A percentile compares a stretch with the other conserved stretches of the same genome.
Evolutionary conservation across 2,329 filamentous ascomycete species (phyloP).

Genomic region (Nigrospora sphaerica): DNA sequence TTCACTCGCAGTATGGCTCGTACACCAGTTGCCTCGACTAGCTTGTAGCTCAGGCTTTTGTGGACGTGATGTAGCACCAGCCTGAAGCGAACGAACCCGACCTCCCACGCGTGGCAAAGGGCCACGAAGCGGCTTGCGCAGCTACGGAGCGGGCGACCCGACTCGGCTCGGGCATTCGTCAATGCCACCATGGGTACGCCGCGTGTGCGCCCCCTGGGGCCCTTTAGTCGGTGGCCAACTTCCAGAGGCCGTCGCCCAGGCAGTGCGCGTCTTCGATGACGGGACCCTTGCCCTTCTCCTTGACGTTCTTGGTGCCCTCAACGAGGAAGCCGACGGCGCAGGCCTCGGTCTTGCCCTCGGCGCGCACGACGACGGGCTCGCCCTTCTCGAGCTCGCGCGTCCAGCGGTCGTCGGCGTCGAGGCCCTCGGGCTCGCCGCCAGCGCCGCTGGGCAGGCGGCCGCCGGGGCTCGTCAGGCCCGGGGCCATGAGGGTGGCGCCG

Average conservation of each 20-base stretch:
- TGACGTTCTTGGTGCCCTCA: constrained; percentile 83
- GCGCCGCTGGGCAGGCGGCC: constrained; percentile 63
- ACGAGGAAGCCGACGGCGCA: constrained; percentile 83
- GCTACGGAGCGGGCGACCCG: too few relatives aligned
- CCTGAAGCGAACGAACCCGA: too few relatives aligned
- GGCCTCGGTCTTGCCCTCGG: constrained; percentile 88
- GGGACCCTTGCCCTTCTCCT: constrained; percentile 87
- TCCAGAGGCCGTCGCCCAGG: constrained; percentile 91
- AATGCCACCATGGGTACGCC: too few relatives aligned
- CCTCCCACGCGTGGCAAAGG: too few relatives aligned
- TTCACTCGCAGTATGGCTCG: too few relatives aligned
- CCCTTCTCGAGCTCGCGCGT: constrained; percentile 68
- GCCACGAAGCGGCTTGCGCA: too few relatives aligned
- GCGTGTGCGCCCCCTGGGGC: too few relatives aligned
- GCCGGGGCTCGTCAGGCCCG: constrained; percentile 78
- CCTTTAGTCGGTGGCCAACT: constrained; percentile 44
- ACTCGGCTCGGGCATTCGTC: too few relatives aligned
- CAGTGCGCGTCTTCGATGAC: constrained; percentile 93
- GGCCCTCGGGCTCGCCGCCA: constrained; percentile 33
- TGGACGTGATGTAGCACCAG: too few relatives aligned
- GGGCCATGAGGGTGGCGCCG: constrained; percentile 93
- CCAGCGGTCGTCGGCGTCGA: constrained; percentile 47
- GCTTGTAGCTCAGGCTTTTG: too few relatives aligned
- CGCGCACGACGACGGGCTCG: constrained; percentile 78
- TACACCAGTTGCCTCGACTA: too few relatives aligned